Evolutionary conservation across 2,329 filamentous ascomycete species (phyloP).

Genomic region (Colletotrichum horii): DNA sequence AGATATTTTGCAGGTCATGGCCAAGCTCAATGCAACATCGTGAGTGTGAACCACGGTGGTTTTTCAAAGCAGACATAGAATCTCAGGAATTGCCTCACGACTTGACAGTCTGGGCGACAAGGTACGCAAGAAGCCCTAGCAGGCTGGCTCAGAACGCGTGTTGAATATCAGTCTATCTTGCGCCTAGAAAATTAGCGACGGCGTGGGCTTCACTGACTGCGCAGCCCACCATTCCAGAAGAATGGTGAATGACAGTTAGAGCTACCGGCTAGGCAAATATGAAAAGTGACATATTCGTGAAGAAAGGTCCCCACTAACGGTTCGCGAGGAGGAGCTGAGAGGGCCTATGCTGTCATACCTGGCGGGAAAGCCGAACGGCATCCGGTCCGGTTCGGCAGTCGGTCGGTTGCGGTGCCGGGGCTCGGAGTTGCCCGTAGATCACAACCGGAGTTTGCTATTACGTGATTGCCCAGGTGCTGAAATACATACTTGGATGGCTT

Average conservation of each 20-base stretch:
- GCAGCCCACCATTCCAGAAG: background rate
- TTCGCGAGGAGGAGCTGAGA: background rate
- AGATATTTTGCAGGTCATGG: slow-evolving; percentile 33
- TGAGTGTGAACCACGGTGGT: background rate
- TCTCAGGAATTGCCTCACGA: background rate
- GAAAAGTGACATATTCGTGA: background rate
- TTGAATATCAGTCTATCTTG: background rate
- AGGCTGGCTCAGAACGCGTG: background rate
- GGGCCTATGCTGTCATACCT: background rate
- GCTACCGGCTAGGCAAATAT: background rate
- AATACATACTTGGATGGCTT: background rate
- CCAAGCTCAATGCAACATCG: slow-evolving; percentile 20
- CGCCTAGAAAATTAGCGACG: background rate
- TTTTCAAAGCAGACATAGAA: background rate
- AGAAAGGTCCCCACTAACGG: background rate
- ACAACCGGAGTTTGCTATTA: background rate
- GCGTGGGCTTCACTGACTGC: background rate
- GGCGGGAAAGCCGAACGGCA: background rate
- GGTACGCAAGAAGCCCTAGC: background rate
- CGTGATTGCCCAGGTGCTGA: background rate
- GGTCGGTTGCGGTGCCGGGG: background rate
- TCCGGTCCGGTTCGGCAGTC: background rate
- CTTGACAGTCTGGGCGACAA: background rate
- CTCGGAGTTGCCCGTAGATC: background rate
- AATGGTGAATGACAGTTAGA: background rate